Percentiles rank a stretch among this genome's conserved stretches.
Conservation (phyloP, 2,329 filamentous ascomycete species). For the Trichophyton rubrum region DNA sequence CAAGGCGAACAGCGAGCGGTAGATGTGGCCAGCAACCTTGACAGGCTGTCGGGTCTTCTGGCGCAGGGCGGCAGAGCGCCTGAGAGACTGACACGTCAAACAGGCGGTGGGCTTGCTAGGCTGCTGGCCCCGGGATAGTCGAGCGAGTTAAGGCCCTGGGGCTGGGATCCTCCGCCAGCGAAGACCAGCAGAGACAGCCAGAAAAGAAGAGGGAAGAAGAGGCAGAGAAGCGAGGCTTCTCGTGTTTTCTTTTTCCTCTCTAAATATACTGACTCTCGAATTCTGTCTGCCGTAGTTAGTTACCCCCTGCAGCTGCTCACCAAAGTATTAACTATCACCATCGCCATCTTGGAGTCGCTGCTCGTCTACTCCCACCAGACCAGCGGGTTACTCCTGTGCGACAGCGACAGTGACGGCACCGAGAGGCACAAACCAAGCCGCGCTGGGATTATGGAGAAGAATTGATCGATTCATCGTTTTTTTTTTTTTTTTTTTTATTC, state of each 20-base stretch:
- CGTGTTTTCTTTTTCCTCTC: not conserved
- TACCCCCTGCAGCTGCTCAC: not conserved
- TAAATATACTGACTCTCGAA: too few relatives aligned
- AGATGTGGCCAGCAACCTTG: not conserved
- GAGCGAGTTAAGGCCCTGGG: too few relatives aligned
- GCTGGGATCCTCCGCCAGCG: too few relatives aligned
- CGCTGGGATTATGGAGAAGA: not conserved
- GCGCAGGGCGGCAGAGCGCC: not conserved
- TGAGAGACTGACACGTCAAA: slow-evolving; percentile 5
- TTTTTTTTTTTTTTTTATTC: not conserved
- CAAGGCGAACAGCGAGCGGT: not conserved
- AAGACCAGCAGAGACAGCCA: not conserved
- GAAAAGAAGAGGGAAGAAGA: not conserved
- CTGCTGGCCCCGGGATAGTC: not conserved
- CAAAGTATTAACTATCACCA: not conserved
- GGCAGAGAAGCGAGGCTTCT: not conserved
- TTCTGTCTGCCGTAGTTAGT: not conserved
- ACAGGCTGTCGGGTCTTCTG: not conserved
- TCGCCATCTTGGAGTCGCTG: not conserved
- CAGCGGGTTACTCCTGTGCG: not conserved
- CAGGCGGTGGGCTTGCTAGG: slow-evolving; percentile 1
- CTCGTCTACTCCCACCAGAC: not conserved
- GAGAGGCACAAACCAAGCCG: not conserved
- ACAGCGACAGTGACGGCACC: not conserved
- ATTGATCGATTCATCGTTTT: not conserved